Evolutionary conservation across 2,329 filamentous ascomycete genomes (phyloP).

Genomic region (Pestalotiopsis sp.): DNA sequence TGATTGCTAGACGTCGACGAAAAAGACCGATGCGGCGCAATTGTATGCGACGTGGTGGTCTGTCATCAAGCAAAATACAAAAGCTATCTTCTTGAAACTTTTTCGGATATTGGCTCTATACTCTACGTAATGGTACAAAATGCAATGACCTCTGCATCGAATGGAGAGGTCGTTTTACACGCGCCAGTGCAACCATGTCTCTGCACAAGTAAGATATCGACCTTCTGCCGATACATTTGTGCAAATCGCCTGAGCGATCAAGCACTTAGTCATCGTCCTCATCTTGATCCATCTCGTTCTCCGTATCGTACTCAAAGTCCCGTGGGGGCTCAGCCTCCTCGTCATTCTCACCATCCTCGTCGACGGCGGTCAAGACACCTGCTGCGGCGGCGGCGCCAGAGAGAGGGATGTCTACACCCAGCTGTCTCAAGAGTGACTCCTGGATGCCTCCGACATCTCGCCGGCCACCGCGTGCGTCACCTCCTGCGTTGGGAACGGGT

Average conservation of each 20-base stretch:
- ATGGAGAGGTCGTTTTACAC: neutral
- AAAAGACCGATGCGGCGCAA: neutral
- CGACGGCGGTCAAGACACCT: constrained; percentile 80
- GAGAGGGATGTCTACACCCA: constrained; percentile 21
- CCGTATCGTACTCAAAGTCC: constrained; percentile 79
- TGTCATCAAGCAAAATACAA: too few relatives aligned
- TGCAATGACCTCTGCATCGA: neutral
- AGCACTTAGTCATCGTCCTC: constrained; percentile 28
- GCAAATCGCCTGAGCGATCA: neutral
- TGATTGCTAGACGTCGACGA: too few relatives aligned
- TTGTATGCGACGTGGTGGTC: neutral
- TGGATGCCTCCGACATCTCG: constrained; percentile 26
- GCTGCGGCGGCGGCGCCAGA: constrained; percentile 69
- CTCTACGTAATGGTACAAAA: neutral
- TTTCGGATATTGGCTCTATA: neutral
- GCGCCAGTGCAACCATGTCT: neutral
- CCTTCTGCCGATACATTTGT: neutral
- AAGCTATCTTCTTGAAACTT: neutral
- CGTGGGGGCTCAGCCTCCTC: constrained; percentile 70
- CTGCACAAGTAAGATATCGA: neutral
- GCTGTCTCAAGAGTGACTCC: constrained; percentile 30
- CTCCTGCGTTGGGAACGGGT: constrained; percentile 48
- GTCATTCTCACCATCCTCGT: constrained; percentile 76
- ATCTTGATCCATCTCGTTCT: constrained; percentile 50
- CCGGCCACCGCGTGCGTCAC: constrained; percentile 21